Conservation (phyloP, 768 basidiomycete genomes). For the Xerocomellus chrysenteron region DNA sequence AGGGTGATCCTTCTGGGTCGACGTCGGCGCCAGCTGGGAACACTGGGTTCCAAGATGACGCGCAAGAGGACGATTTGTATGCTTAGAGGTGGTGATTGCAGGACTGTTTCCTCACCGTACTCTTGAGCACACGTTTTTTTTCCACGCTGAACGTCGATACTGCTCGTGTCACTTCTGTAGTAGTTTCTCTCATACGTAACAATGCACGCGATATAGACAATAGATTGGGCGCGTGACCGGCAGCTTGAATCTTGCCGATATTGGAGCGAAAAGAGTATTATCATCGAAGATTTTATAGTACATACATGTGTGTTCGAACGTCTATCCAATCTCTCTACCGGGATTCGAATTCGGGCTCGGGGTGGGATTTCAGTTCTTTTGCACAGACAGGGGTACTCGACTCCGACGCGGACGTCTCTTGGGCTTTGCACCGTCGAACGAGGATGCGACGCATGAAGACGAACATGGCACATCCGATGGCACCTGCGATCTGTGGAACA, state of each 20-base stretch:
- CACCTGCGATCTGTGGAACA: conserved; percentile 16
- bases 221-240: background rate
- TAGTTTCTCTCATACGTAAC: conserved; percentile 3
- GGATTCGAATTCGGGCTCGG: too few relatives aligned
- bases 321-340: too few relatives aligned
- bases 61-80: conserved; percentile 89
- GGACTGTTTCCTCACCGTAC: background rate
- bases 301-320: too few relatives aligned
- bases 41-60: conserved; percentile 79
- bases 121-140: background rate
- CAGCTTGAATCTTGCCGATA: background rate
- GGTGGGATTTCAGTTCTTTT: background rate
- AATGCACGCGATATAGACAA: conserved; percentile 13
- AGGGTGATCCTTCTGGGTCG: conserved; percentile 44
- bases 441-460: conserved; percentile 28
- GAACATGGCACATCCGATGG: conserved; percentile 27
- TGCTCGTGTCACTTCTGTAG: background rate
- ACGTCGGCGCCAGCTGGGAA: conserved; percentile 56
- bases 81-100: conserved; percentile 43
- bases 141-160: background rate
- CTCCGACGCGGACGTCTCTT: background rate
- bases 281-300: background rate
- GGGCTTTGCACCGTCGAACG: conserved; percentile 3
- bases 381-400: background rate
- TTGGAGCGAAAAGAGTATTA: background rate